Conservation (phyloP, 805 yeast genomes). For the Metschnikowia chrysomelidarum region DNA sequence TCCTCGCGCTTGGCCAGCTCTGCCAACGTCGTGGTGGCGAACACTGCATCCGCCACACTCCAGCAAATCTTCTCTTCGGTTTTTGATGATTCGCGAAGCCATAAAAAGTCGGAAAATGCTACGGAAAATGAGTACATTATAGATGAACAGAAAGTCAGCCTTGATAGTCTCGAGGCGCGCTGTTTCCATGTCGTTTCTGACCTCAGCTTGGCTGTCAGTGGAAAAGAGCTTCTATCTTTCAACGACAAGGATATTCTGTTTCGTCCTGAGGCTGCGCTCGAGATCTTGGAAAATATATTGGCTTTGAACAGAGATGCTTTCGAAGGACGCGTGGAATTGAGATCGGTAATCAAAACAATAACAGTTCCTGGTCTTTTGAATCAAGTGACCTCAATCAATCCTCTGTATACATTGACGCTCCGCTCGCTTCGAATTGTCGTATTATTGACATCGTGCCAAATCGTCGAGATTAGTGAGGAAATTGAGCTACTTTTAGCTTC, state of each 20-base stretch:
- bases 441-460: slow-evolving; percentile 55
- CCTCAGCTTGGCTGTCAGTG: slow-evolving; percentile 65
- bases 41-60: slow-evolving; percentile 90
- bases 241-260: slow-evolving; percentile 48
- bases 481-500: slow-evolving; percentile 77
- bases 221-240: slow-evolving; percentile 53
- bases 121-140: background rate
- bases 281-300: slow-evolving; percentile 76
- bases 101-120: slow-evolving; percentile 11
- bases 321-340: slow-evolving; percentile 58
- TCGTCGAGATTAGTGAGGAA: slow-evolving; percentile 66
- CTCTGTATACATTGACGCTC: slow-evolving; percentile 66
- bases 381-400: slow-evolving; percentile 49
- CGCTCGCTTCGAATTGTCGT: slow-evolving; percentile 73
- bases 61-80: slow-evolving; percentile 79
- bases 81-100: slow-evolving; percentile 54
- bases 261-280: slow-evolving; percentile 68
- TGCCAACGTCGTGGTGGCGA: slow-evolving; percentile 73
- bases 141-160: slow-evolving; percentile 11
- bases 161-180: slow-evolving; percentile 61
- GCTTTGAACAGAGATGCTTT: slow-evolving; percentile 61
- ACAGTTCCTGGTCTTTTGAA: slow-evolving; percentile 76
- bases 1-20: slow-evolving; percentile 68
- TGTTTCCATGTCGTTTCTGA: slow-evolving; percentile 70
- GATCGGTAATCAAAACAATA: slow-evolving; percentile 60